Percentiles rank a stretch among this genome's conserved stretches.
Conservation (phyloP, 106 monocot species). For the Iris macrosiphon region DNA sequence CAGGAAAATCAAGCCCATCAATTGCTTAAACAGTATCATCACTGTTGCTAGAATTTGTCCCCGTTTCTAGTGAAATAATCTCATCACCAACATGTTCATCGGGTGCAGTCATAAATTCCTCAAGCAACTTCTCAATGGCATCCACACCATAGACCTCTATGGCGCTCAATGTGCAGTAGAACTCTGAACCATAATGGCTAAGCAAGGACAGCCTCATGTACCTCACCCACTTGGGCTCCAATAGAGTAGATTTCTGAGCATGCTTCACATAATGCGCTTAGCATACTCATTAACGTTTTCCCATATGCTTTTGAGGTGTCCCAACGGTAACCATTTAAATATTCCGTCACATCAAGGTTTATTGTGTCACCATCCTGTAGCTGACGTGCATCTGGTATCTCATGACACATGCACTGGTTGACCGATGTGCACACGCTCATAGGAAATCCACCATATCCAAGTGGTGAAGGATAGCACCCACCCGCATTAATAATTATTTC, state of each 20-base stretch:
- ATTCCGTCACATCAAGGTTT: too few relatives aligned
- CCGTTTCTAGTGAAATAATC: not conserved
- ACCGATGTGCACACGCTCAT: too few relatives aligned
- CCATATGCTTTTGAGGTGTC: too few relatives aligned
- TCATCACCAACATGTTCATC: not conserved
- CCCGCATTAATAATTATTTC: too few relatives aligned
- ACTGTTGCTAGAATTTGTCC: not conserved
- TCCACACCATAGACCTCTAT: slow-evolving; percentile 45
- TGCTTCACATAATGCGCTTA: slow-evolving; percentile 54
- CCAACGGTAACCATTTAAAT: too few relatives aligned
- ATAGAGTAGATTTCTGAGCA: slow-evolving; percentile 34
- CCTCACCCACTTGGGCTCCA: slow-evolving; percentile 36
- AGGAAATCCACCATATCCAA: too few relatives aligned
- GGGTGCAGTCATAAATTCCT: slow-evolving; percentile 31
- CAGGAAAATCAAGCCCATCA: not conserved
- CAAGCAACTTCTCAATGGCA: slow-evolving; percentile 45
- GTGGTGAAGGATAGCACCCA: too few relatives aligned
- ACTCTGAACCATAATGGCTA: slow-evolving; percentile 47
- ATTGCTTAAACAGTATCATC: not conserved
- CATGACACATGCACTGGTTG: too few relatives aligned
- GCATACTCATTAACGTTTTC: too few relatives aligned
- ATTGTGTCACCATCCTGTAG: too few relatives aligned
- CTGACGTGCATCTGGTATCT: too few relatives aligned
- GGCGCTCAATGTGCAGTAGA: slow-evolving; percentile 51
- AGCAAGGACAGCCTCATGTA: slow-evolving; percentile 36